Base-by-base conservation (phyloP, 2,329 filamentous ascomycete genomes). In the Botryotinia calthae region DNA sequence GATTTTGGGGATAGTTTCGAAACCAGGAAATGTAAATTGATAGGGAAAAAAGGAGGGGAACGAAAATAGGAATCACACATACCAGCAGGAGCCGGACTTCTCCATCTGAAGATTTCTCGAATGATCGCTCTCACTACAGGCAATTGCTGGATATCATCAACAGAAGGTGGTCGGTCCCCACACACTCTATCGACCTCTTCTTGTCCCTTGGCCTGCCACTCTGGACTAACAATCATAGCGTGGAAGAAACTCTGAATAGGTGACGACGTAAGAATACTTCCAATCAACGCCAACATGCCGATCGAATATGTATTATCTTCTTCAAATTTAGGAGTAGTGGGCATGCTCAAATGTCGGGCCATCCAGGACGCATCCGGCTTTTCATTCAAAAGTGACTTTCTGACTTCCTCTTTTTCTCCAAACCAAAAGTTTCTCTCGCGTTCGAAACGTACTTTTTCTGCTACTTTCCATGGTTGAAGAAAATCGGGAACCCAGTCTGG, bases 121-220 rank as follows among this genome's bases (percentile, higher is more conserved):
- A 87, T 79, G 31, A 86, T 79, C 48, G 80, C 80, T 70, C 84
- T 82, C 58, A 87, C 79, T 72, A 84, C 85, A 4, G 78, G 81
- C 48, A 89, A 79, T 0, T 80, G 77, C 0, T 81, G 78, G 10
- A 83, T 80, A 74, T 89, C 87, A 4, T 82, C 80, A 72, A 85
- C 84, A 0, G 77, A 81, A 1, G 87, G 87, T 4, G 88, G 79
- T 12, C 86, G 80, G 1, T 78, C 77, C 2, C 86, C 86, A 42
- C 87, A 82, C 0, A 87, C 84, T 9, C 79, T 77, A 73, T 89
- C 86, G 20, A 89, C 76, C 64, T 85, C 82, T 34, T 80, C 79
- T 73, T 84, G 84, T 4, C 74, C 75, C n/a, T 76, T 76, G n/a
- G 51, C 34, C 31, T 76, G 74, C 66, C 76, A 73, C 25, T 74